phyloP scores from a whole-genome alignment of 495 filamentous ascomycete species.

The Endocarpon pusillum region DNA sequence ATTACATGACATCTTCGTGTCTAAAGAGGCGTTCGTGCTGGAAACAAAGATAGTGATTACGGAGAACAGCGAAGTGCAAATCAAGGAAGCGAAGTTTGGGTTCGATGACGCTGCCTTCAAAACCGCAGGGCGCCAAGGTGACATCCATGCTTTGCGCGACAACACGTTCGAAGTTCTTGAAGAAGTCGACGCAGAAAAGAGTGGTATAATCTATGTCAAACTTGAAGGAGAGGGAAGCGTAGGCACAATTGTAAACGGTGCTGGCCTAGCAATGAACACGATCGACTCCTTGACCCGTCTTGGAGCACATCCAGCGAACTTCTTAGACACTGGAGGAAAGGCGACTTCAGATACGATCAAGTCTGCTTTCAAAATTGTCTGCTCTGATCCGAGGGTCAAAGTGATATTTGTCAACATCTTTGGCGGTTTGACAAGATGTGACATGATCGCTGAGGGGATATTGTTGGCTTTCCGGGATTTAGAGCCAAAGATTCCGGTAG shows the following conservation, averaged over 20 bases:
- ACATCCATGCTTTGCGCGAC: conserved; percentile 42
- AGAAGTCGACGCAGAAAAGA: conserved; percentile 47
- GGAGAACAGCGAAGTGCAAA: conserved; percentile 23
- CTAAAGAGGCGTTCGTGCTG: conserved; percentile 50
- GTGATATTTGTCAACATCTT: conserved; percentile 82
- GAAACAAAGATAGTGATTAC: conserved; percentile 29
- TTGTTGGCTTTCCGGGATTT: conserved; percentile 62
- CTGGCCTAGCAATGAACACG: conserved; percentile 86
- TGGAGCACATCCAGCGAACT: conserved; percentile 55
- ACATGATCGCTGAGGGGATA: conserved; percentile 80
- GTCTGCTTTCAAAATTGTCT: conserved; percentile 53
- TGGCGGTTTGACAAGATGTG: conserved; percentile 65
- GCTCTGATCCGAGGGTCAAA: conserved; percentile 53
- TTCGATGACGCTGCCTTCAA: conserved; percentile 71
- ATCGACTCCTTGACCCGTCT: conserved; percentile 56
- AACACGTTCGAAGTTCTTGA: conserved; percentile 31
- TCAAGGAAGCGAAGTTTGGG: conserved; percentile 37
- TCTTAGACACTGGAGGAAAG: conserved; percentile 82
- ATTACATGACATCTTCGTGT: conserved; percentile 43
- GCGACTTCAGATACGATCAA: conserved; percentile 75
- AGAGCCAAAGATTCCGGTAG: conserved; percentile 52
- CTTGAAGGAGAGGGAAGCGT: conserved; percentile 35
- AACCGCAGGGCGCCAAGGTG: conserved; percentile 43
- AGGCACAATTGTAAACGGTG: conserved; percentile 72
- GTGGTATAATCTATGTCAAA: conserved; percentile 61